Evolutionary conservation across 116 monocot genomes (phyloP).

Genomic region (Phalaenopsis hybrid): DNA sequence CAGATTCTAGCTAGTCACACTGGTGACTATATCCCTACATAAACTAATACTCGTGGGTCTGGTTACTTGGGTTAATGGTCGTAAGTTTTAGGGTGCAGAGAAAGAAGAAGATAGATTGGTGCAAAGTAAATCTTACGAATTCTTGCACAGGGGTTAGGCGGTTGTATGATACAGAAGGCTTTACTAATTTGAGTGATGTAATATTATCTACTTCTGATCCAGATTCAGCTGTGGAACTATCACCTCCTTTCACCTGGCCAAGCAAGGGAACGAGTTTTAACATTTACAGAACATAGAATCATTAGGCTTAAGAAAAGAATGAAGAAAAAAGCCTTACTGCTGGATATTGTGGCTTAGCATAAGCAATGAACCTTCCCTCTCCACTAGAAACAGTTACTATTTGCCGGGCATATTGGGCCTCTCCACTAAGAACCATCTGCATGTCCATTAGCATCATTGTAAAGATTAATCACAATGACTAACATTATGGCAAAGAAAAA

Average conservation of each 20-base stretch:
- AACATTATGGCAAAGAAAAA: not conserved
- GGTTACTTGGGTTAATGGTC: not conserved
- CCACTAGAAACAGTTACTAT: slow-evolving; percentile 18
- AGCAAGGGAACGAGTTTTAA: not conserved
- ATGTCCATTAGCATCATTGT: not conserved
- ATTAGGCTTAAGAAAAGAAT: not conserved
- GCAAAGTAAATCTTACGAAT: slow-evolving; percentile 1
- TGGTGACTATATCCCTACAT: not conserved
- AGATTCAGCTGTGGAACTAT: slow-evolving; percentile 13
- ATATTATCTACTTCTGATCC: slow-evolving; percentile 8
- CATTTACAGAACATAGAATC: not conserved
- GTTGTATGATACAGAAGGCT: slow-evolving; percentile 1
- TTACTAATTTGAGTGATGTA: not conserved
- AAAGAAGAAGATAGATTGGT: not conserved
- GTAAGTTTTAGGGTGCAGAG: not conserved
- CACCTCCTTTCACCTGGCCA: slow-evolving; percentile 10
- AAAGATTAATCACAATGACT: not conserved
- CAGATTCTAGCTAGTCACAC: slow-evolving; percentile 1
- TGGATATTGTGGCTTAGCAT: not conserved
- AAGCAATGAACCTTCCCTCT: slow-evolving; percentile 22
- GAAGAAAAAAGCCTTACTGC: not conserved
- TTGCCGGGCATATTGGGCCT: slow-evolving; percentile 16
- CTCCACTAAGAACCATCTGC: slow-evolving; percentile 18
- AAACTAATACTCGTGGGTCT: not conserved
- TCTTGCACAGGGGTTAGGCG: slow-evolving; percentile 5